Conservation (phyloP, 192 early-diverging fungal species). For the Backusella parvicylindrica region DNA sequence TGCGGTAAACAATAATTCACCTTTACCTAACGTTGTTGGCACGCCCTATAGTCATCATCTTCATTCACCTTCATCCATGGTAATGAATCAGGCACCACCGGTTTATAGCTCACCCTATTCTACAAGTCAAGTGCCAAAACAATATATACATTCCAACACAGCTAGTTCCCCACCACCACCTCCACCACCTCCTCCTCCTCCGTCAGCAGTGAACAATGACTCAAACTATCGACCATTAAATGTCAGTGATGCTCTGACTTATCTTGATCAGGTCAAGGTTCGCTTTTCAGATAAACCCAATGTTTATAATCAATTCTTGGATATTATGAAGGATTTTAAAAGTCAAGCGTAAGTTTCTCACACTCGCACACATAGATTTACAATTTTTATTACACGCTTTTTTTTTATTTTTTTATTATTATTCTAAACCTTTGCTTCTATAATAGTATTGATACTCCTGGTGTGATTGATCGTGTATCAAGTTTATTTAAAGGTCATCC, state of each 20-base stretch:
- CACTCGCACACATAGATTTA: not conserved
- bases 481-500: conserved; percentile 87
- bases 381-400: not conserved
- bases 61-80: not conserved
- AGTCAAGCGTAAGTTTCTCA: conserved; percentile 69
- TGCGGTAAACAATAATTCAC: not conserved
- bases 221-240: conserved; percentile 55
- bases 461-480: conserved; percentile 97
- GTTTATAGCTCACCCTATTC: not conserved
- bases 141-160: not conserved
- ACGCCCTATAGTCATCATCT: conserved; percentile 2
- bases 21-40: conserved; percentile 4
- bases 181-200: not conserved
- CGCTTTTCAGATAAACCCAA: conserved; percentile 90
- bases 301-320: conserved; percentile 96
- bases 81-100: not conserved
- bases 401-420: not conserved
- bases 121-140: not conserved
- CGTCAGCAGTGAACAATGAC: not conserved
- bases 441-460: conserved; percentile 57
- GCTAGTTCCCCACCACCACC: not conserved
- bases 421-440: not conserved
- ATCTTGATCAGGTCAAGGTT: conserved; percentile 93
- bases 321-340: conserved; percentile 99
- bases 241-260: conserved; percentile 92